A percentile compares a stretch with the other conserved stretches of the same genome.
Conservation (phyloP, 495 filamentous ascomycete genomes). For the Tuber magnatum region DNA sequence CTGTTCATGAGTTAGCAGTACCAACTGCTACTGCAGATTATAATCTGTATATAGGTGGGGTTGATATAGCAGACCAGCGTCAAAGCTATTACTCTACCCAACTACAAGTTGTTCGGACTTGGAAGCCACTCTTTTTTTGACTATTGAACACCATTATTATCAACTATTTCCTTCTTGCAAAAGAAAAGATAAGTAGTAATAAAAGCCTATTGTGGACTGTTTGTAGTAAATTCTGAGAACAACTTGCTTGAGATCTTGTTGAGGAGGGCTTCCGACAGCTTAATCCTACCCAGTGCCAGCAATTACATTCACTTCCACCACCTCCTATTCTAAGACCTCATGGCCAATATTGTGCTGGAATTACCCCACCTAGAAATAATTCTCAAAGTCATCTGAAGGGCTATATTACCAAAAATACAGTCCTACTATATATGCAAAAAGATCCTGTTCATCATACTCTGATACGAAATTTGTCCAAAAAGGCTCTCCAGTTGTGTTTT, state of each 20-base stretch:
- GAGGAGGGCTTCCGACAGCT: neutral
- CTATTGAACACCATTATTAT: too few relatives aligned
- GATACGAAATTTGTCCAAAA: neutral
- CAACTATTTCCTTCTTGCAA: too few relatives aligned
- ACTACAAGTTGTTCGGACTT: neutral
- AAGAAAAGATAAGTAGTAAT: too few relatives aligned
- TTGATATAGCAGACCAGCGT: slow-evolving; percentile 2
- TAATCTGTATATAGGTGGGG: neutral
- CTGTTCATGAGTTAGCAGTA: too few relatives aligned
- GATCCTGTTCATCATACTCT: neutral
- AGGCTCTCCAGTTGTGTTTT: neutral
- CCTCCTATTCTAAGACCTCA: too few relatives aligned
- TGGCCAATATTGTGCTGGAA: neutral
- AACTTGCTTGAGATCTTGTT: neutral
- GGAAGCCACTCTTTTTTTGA: slow-evolving; percentile 5
- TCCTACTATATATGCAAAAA: neutral
- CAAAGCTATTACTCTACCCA: neutral
- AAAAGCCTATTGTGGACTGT: too few relatives aligned
- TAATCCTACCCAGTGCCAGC: neutral
- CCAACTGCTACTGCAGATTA: too few relatives aligned
- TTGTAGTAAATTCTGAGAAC: neutral
- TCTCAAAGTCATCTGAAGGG: neutral
- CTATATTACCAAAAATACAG: neutral
- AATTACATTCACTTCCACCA: neutral
- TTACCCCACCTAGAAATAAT: neutral